Evolutionary conservation across 805 yeast genomes (phyloP), one percentile per base, ranked within the genome.

Genomic region (Pichia rugopelliculosa): DNA sequence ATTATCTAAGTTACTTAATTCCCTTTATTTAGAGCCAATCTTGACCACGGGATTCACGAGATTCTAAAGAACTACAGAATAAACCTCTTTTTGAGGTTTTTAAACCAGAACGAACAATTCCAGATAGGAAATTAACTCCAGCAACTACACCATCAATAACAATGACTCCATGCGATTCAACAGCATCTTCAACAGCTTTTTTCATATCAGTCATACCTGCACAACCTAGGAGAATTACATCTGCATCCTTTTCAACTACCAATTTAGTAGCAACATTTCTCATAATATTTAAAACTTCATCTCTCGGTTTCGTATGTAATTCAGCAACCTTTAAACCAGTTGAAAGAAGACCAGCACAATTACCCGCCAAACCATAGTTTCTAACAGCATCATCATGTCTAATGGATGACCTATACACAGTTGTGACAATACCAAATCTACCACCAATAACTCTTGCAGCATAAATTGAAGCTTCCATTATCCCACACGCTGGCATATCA

Each of bases 201-300:
- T 96, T 97, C 57, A 90, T 85, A 60, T 90, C 98, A 45, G 90
- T 82, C 58, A 90, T 68, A 53, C 98, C 77, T 24, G 88, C 98
- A 62, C 91, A 55, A 20, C 59, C 59, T 6, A 55, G 48, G 22
- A 55, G 96, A 52, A 90, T 87, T 43, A 96, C 96, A 6, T 96
- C 66, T 53, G 51, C 55, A 34, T 55, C 53, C 11, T 47, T 41
- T 7, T 61, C 58, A 18, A 56, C 57, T 4, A 64, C 67, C 21
- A 65, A 47, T 23, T 34, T 48, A 7, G 44, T 24, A 0, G 67
- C 68, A 23, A 58, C 62, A 3, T 46, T 41, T 3, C 52, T 45
- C 66, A 65, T 64, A 17, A 61, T 44, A 2, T 42, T 17, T 12
- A 62, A 39, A 4, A 64, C 68, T 36, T 61, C 66, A 6, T 55